These are phyloP conservation scores for Mycena maculata DNA, from an alignment of 768 basidiomycete species.

Conservation along the genomic window DNA sequence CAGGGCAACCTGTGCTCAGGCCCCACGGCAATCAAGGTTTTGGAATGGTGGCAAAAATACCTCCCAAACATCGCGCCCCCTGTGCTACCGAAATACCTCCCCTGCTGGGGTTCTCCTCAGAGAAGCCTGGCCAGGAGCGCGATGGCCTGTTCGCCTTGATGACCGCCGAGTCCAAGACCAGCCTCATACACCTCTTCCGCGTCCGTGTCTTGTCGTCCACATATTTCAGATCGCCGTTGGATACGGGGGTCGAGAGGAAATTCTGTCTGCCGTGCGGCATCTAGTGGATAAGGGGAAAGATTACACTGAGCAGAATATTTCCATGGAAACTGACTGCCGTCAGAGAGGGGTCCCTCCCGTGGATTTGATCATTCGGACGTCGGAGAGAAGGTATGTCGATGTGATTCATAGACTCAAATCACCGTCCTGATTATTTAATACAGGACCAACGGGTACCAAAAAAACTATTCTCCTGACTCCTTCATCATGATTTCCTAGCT, in stretches of 20 bases:
- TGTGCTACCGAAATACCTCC: conserved; percentile 22
- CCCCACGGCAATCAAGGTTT: conserved; percentile 28
- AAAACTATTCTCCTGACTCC: too few species aligned
- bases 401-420: too few species aligned
- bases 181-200: conserved; percentile 27
- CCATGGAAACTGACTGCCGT: conserved; percentile 25
- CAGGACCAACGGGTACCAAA: conserved; percentile 20
- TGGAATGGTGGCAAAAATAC: conserved; percentile 36
- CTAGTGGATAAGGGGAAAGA: conserved; percentile 20
- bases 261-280: conserved; percentile 19
- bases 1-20: background rate
- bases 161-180: conserved; percentile 31
- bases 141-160: conserved; percentile 32
- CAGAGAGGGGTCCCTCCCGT: conserved; percentile 11
- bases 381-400: conserved; percentile 15
- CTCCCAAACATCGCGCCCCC: conserved; percentile 21
- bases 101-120: conserved; percentile 34
- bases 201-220: conserved; percentile 33
- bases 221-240: conserved; percentile 33
- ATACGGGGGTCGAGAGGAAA: conserved; percentile 31
- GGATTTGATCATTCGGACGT: conserved; percentile 25
- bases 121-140: conserved; percentile 32
- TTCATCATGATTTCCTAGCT: too few species aligned
- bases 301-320: conserved; percentile 25
- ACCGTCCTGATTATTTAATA: background rate